Base-by-base conservation (phyloP, 495 filamentous ascomycete species). In the Umbilicaria muhlenbergii region DNA sequence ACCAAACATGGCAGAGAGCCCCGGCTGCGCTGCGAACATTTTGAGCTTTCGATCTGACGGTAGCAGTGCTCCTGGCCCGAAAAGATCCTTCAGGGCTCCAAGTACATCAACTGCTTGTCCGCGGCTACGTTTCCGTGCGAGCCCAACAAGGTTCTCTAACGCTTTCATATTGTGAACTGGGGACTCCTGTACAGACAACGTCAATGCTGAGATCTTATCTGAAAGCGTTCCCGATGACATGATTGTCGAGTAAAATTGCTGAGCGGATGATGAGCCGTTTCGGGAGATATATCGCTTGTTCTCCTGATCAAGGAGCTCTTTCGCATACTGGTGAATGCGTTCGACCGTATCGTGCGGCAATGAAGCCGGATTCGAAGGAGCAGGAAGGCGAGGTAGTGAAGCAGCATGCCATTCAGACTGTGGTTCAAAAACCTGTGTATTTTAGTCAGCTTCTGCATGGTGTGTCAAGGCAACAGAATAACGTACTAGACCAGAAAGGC, bases 181-280 rank as follows among this genome's bases (percentile, higher is more conserved):
- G 3, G 91, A 96, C 56, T 96, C 91, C 63, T 98, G 91, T 12
- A 94, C 80, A 18, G 86, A 80, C 38, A 98, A 67, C 1, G 91
- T 98, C 51, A 95, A 63, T 5, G 91, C 91, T 3, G 92, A 95
- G 24, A 95, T 83, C 59, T 94, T 96, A 63, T 98, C 91, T 32
- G 86, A 91, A 41, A 94, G 71, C 7, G 92, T 98, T 64, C 91
- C 91, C 1, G 87, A 86, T 13, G 86, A 65, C 91, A 98, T 95
- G 58, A 98, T 93, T 5, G 86, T 92, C 2, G 83, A 82, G 65
- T 95, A 77, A 67, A 96, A 98, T 60, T 82, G 91, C 55, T 88
- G 79, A 10, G 87, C 83, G 1, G 91, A 94, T 35, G 83, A 81
- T 1, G 69, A 68, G 10, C 65, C 58, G 43, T 70, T 50, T 50